Conservation (phyloP, 2,329 filamentous ascomycete species). For the Thelonectria rubi region DNA sequence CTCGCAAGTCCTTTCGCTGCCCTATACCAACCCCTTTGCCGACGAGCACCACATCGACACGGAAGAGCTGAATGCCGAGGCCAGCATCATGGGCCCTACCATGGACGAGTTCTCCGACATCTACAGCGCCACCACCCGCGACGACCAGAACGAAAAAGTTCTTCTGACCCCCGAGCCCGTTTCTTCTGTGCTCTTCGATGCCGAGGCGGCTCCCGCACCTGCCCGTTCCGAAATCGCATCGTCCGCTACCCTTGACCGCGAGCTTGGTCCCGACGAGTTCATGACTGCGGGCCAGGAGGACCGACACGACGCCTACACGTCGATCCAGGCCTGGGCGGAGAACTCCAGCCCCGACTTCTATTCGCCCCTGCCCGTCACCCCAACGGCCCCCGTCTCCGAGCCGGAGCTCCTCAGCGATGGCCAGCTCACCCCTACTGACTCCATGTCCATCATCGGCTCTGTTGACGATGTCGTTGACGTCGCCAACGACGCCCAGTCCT, state of each 20-base stretch:
- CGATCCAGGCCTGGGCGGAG: conserved; percentile 72
- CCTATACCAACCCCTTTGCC: conserved; percentile 68
- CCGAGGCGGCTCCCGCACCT: conserved; percentile 34
- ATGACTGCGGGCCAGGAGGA: conserved; percentile 62
- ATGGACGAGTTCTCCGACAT: conserved; percentile 63
- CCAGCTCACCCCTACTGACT: conserved; percentile 67
- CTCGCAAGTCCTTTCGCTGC: conserved; percentile 55
- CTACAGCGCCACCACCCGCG: conserved; percentile 65
- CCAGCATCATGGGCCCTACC: conserved; percentile 54
- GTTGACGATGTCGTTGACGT: conserved; percentile 59
- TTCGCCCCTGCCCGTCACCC: conserved; percentile 66
- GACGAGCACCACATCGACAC: conserved; percentile 64
- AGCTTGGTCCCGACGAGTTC: conserved; percentile 56
- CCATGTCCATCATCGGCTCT: conserved; percentile 62
- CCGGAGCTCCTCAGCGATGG: conserved; percentile 62
- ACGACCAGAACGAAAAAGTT: conserved; percentile 31
- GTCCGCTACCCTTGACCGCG: conserved; percentile 49
- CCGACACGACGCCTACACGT: conserved; percentile 61
- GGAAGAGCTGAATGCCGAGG: conserved; percentile 54
- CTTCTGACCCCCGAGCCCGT: conserved; percentile 32
- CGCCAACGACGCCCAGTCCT: conserved; percentile 53
- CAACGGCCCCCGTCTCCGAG: conserved; percentile 59
- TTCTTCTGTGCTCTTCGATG: conserved; percentile 47
- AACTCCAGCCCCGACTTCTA: conserved; percentile 64
- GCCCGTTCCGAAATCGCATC: conserved; percentile 33